A percentile compares a stretch with the other conserved stretches of the same genome.
phyloP scores from a whole-genome alignment of 495 filamentous ascomycete species.

The Neurospora sublineolata region DNA sequence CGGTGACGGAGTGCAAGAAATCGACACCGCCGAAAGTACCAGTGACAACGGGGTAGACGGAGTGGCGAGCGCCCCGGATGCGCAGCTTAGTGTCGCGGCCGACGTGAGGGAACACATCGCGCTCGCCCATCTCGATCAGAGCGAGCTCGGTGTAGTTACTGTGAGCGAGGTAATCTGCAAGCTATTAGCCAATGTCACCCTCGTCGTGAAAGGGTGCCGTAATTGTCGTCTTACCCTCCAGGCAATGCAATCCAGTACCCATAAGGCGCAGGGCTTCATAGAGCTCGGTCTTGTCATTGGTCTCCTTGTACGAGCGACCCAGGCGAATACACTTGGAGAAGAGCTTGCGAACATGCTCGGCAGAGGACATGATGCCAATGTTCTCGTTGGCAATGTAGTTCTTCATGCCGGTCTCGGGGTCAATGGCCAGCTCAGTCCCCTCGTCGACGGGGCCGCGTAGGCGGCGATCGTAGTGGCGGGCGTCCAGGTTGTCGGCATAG shows the following conservation, averaged over 20 bases:
- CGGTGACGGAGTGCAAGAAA: conserved; percentile 74
- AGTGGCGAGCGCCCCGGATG: conserved; percentile 48
- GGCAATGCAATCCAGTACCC: conserved; percentile 76
- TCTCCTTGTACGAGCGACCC: conserved; percentile 54
- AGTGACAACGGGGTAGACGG: conserved; percentile 71
- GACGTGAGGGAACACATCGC: conserved; percentile 72
- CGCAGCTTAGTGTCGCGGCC: conserved; percentile 55
- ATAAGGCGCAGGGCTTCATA: conserved; percentile 76
- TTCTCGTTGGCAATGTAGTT: conserved; percentile 82
- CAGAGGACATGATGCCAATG: conserved; percentile 61
- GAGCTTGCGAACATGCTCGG: conserved; percentile 58
- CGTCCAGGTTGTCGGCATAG: conserved; percentile 79
- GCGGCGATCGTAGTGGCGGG: conserved; percentile 64
- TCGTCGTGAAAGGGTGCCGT: neutral
- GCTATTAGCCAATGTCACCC: conserved; percentile 3
- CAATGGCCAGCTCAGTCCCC: conserved; percentile 61
- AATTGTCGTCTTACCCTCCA: conserved; percentile 47
- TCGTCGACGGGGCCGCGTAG: conserved; percentile 78
- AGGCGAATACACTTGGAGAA: conserved; percentile 63
- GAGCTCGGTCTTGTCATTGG: conserved; percentile 55
- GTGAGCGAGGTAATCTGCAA: conserved; percentile 69
- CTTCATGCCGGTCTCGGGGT: conserved; percentile 72
- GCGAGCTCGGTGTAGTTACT: conserved; percentile 84
- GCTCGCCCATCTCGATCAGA: conserved; percentile 73
- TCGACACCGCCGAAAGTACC: conserved; percentile 90